Percentiles rank a stretch among this genome's conserved stretches.
phyloP scores from a whole-genome alignment of 2,329 filamentous ascomycete species.

The Trichoderma asperellum region DNA sequence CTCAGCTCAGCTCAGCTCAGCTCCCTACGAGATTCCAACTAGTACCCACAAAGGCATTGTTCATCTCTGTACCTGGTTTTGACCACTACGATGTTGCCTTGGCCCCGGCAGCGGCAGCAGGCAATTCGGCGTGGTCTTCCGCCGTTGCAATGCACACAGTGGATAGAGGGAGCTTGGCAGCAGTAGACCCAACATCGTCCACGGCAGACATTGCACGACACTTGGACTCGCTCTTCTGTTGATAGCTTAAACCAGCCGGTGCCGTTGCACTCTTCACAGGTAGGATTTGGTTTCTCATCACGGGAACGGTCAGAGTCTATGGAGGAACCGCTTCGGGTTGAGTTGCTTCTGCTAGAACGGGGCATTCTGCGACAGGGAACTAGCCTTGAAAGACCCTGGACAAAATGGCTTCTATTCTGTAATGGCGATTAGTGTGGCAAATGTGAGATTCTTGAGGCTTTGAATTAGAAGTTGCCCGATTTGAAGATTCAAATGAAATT shows the following conservation, averaged over 20 bases:
- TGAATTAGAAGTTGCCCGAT: not conserved
- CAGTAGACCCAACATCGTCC: slow-evolving; percentile 7
- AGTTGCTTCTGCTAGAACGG: slow-evolving; percentile 18
- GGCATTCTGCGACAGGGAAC: not conserved
- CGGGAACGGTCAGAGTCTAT: slow-evolving; percentile 23
- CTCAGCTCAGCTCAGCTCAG: not conserved
- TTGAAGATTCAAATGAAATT: not conserved
- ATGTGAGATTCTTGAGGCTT: not conserved
- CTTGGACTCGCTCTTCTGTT: not conserved
- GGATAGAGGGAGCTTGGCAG: slow-evolving; percentile 15
- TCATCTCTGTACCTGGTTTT: not conserved
- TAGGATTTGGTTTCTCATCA: slow-evolving; percentile 18
- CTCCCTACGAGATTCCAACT: not conserved
- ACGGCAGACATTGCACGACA: slow-evolving; percentile 8
- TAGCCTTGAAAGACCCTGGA: not conserved
- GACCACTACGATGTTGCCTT: not conserved
- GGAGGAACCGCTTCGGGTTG: slow-evolving; percentile 14
- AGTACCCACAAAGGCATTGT: slow-evolving; percentile 11
- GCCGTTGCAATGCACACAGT: not conserved
- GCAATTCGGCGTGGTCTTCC: not conserved
- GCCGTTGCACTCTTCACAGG: slow-evolving; percentile 23
- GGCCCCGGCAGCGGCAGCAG: not conserved
- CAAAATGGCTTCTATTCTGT: not conserved
- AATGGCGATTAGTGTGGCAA: slow-evolving; percentile 18
- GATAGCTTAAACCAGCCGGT: not conserved